Evolutionary conservation across 331 rosid species (phyloP).

Genomic region (Phaseolus coccineus): DNA sequence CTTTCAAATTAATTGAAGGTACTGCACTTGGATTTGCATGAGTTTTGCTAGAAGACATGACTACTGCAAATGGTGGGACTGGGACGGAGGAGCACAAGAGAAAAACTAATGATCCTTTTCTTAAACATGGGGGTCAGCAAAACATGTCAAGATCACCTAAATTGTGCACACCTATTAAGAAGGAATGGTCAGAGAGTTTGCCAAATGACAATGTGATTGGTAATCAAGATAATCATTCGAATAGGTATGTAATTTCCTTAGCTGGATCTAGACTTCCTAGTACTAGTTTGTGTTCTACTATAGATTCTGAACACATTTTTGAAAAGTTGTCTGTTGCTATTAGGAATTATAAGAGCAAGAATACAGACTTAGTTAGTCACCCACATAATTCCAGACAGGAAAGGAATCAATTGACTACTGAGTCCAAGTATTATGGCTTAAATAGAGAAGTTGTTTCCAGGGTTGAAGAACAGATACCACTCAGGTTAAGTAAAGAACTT

Average conservation of each 20-base stretch:
- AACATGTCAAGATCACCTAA: slow-evolving; percentile 35
- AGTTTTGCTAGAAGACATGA: slow-evolving; percentile 37
- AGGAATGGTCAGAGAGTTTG: slow-evolving; percentile 45
- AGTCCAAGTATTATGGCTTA: slow-evolving; percentile 44
- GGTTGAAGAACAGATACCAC: slow-evolving; percentile 51
- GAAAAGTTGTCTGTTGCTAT: slow-evolving; percentile 48
- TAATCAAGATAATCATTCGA: slow-evolving; percentile 51
- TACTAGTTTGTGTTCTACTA: slow-evolving; percentile 46
- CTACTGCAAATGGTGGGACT: slow-evolving; percentile 52
- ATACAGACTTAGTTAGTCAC: slow-evolving; percentile 30
- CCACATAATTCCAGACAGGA: slow-evolving; percentile 44
- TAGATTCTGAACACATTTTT: slow-evolving; percentile 45
- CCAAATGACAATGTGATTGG: slow-evolving; percentile 39
- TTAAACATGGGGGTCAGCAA: slow-evolving; percentile 37
- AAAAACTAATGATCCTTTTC: slow-evolving; percentile 46
- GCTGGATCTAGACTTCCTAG: slow-evolving; percentile 54
- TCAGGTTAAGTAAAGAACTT: slow-evolving; percentile 53
- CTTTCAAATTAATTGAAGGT: slow-evolving; percentile 40
- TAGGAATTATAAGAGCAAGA: slow-evolving; percentile 30
- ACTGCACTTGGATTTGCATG: slow-evolving; percentile 43
- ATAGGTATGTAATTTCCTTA: slow-evolving; percentile 45
- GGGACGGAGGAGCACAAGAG: slow-evolving; percentile 46
- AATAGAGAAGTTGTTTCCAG: slow-evolving; percentile 33
- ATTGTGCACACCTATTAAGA: slow-evolving; percentile 37
- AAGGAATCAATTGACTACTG: slow-evolving; percentile 47